These are phyloP conservation scores for Saccharomyces mikatae DNA, from an alignment of 805 yeast genomes.

Conservation along the genomic window DNA sequence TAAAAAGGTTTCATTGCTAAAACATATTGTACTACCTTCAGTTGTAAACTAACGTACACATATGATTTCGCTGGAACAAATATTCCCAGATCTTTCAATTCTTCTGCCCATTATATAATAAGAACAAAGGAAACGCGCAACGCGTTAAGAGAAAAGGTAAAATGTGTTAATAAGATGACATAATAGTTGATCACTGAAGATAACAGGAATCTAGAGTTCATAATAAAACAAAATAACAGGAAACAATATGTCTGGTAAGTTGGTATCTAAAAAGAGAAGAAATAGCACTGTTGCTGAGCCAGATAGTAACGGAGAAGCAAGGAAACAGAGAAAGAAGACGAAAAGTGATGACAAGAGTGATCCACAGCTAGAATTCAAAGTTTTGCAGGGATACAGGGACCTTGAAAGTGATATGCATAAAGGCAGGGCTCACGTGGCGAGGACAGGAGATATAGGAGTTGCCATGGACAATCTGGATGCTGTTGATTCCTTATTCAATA, in stretches of 20 bases:
- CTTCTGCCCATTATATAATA: background rate
- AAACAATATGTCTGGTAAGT: background rate
- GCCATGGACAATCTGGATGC: constrained; percentile 39
- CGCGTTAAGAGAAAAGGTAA: background rate
- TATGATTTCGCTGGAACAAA: background rate
- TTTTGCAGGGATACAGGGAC: constrained; percentile 29
- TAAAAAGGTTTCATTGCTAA: background rate
- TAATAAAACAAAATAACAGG: background rate
- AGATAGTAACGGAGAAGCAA: constrained; percentile 1
- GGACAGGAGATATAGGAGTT: constrained; percentile 48
- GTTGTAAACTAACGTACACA: background rate
- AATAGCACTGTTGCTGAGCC: background rate
- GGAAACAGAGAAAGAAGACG: background rate
- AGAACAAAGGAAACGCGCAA: background rate
- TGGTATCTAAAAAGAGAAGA: background rate
- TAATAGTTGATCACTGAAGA: background rate
- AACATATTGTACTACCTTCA: background rate
- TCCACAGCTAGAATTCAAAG: constrained; percentile 19
- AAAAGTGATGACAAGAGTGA: background rate
- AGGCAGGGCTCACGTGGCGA: constrained; percentile 44
- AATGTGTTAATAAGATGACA: background rate
- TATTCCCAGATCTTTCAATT: background rate
- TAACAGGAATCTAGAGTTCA: background rate
- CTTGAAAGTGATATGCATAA: constrained; percentile 23
- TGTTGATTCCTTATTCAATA: constrained; percentile 41